Evolutionary conservation across 1,139 yeast species (phyloP).

Genomic region (Wickerhamiella pararugosa): DNA sequence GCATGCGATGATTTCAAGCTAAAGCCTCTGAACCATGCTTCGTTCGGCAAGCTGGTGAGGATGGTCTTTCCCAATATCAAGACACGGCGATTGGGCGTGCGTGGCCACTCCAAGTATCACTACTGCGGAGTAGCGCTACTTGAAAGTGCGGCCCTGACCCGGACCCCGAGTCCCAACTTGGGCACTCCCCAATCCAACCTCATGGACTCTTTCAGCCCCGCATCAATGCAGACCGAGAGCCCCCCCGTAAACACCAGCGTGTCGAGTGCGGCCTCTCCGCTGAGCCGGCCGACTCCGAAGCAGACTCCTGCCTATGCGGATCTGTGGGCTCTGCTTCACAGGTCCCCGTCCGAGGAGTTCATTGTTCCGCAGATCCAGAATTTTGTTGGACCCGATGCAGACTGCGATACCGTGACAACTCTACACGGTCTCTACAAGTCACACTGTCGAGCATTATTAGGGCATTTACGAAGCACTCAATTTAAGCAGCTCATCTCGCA

Average conservation of each 20-base stretch:
- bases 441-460: conserved; percentile 49
- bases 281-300: conserved; percentile 15
- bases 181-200: background rate
- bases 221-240: conserved; percentile 1
- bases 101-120: conserved; percentile 84
- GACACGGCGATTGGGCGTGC: conserved; percentile 71
- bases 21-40: conserved; percentile 71
- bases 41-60: conserved; percentile 72
- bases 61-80: conserved; percentile 59
- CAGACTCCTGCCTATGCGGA: conserved; percentile 4
- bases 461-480: conserved; percentile 53
- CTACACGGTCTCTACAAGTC: conserved; percentile 45
- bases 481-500: conserved; percentile 42
- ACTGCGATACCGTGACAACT: conserved; percentile 47
- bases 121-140: conserved; percentile 68
- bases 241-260: background rate
- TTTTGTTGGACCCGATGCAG: conserved; percentile 31
- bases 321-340: conserved; percentile 2
- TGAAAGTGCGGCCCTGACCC: conserved; percentile 20
- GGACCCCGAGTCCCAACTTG: conserved; percentile 5
- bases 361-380: conserved; percentile 39
- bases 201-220: conserved; percentile 6
- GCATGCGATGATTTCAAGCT: conserved; percentile 52
- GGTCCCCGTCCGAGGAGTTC: conserved; percentile 18
- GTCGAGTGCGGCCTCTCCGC: conserved; percentile 6